phyloP scores from a whole-genome alignment of 805 yeast species.

The Candida taoyuanica region DNA sequence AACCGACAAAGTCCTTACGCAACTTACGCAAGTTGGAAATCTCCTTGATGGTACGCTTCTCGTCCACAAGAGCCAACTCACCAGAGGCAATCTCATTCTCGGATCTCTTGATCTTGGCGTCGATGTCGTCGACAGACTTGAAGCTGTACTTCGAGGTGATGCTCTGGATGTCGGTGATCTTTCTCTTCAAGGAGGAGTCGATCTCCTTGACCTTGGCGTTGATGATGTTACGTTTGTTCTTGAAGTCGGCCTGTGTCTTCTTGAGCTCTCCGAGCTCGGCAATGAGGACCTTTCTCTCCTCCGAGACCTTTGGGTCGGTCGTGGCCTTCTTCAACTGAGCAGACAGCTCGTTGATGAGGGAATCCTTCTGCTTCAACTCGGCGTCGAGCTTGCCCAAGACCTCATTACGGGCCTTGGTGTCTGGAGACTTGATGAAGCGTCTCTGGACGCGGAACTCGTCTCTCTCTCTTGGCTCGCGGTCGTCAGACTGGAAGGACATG shows the following conservation, averaged over 20 bases:
- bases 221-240: slow-evolving; percentile 40
- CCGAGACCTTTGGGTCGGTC: slow-evolving; percentile 43
- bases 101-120: slow-evolving; percentile 55
- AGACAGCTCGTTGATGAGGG: slow-evolving; percentile 45
- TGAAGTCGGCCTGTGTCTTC: slow-evolving; percentile 43
- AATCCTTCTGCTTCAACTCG: slow-evolving; percentile 61
- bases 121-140: slow-evolving; percentile 65
- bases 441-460: slow-evolving; percentile 24
- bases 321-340: slow-evolving; percentile 52
- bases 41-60: slow-evolving; percentile 80
- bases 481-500: slow-evolving; percentile 14
- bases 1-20: slow-evolving; percentile 67
- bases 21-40: slow-evolving; percentile 77
- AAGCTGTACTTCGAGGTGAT: slow-evolving; percentile 66
- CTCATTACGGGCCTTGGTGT: slow-evolving; percentile 57
- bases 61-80: slow-evolving; percentile 80
- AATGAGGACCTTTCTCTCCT: slow-evolving; percentile 50
- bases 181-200: slow-evolving; percentile 70
- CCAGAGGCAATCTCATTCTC: slow-evolving; percentile 79
- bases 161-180: slow-evolving; percentile 67
- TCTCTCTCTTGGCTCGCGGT: slow-evolving; percentile 10
- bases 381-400: slow-evolving; percentile 49
- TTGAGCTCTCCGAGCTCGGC: slow-evolving; percentile 42
- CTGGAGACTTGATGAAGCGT: slow-evolving; percentile 68
- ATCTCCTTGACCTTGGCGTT: slow-evolving; percentile 64